These are phyloP conservation scores for Dimargaris xerosporica DNA, from an alignment of 192 early-diverging fungal genomes.

Conservation along the genomic window DNA sequence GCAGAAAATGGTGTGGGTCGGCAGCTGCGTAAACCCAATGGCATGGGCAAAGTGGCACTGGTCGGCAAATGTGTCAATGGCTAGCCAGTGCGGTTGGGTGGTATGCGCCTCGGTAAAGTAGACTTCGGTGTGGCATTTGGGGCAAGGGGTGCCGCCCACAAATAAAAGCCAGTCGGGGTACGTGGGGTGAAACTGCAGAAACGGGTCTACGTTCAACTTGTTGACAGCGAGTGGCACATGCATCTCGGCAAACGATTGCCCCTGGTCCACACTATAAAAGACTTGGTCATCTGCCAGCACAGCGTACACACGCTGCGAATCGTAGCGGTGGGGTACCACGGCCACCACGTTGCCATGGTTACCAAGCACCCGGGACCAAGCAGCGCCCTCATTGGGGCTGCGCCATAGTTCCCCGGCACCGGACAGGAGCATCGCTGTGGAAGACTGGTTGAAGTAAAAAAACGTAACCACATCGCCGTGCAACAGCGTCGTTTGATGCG, in stretches of 20 bases:
- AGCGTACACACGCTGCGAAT: slow-evolving; percentile 45
- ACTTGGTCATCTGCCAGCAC: slow-evolving; percentile 33
- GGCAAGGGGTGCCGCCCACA: slow-evolving; percentile 40
- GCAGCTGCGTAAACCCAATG: slow-evolving; percentile 37
- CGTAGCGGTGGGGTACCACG: slow-evolving; percentile 56
- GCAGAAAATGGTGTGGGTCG: slow-evolving; percentile 63
- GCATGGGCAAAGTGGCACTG: slow-evolving; percentile 72
- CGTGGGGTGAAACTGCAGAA: slow-evolving; percentile 79
- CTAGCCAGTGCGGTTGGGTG: slow-evolving; percentile 36
- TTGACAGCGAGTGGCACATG: slow-evolving; percentile 45
- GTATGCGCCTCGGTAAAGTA: slow-evolving; percentile 60
- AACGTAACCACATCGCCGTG: slow-evolving; percentile 36
- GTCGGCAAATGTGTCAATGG: slow-evolving; percentile 62
- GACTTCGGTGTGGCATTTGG: slow-evolving; percentile 51
- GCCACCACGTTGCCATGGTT: slow-evolving; percentile 23
- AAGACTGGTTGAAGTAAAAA: slow-evolving; percentile 50
- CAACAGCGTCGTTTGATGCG: slow-evolving; percentile 22
- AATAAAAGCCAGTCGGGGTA: slow-evolving; percentile 80
- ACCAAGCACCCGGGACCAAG: slow-evolving; percentile 41
- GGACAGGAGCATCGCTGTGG: slow-evolving; percentile 43
- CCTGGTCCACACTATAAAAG: slow-evolving; percentile 39
- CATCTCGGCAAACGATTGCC: slow-evolving; percentile 30
- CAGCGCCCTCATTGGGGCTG: slow-evolving; percentile 56
- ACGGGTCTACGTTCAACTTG: slow-evolving; percentile 36
- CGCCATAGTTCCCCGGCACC: slow-evolving; percentile 43